Evolutionary conservation across 2,329 filamentous ascomycete genomes (phyloP), one percentile per base, ranked within the genome.

Genomic region (Cladosporium sp.): DNA sequence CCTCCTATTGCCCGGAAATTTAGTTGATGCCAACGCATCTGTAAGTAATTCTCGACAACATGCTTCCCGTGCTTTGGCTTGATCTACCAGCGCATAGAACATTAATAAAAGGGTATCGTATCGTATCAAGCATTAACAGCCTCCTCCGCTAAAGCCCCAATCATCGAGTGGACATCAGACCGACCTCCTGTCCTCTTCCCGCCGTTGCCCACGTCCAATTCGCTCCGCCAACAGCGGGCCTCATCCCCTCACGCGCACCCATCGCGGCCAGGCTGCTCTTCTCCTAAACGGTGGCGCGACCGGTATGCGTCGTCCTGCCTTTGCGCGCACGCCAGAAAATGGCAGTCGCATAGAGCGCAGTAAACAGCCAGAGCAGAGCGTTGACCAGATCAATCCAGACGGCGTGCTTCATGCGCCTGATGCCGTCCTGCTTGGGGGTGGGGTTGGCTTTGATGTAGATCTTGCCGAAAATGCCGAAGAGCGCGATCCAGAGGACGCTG

Each of bases 401-500:
- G 4, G 89, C 87, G 65, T 85, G 83, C 73, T 90, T 89, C 89
- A 95, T 95, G 53, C 87, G 79, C 59, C 76, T 72, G 53, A 92
- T 78, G 46, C 78, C 83, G 38, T 63, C 61, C 44, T 69, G 66
- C 65, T 87, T 78, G 5, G 66, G 64, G 9, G 63, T 67, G 0
- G 84, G 68, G 54, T 89, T 68, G 62, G 84, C 83, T 50, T 80
- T 70, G 65, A 95, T 86, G 74, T 85, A 95, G 77, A 92, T 82
- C 61, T 79, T 83, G 50, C 84, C 90, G 66, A 95, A 95, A 55
- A 93, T 74, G 14, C 89, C 90, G 67, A 95, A 95, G 5, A 93
- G 76, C 2, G 83, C 81, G 55, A 89, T 82, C 85, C 88, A 95
- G 31, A 95, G 78, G 57, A 93, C 75, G 61, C 70, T 69, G 49